Conservation (phyloP, 192 early-diverging fungal species). For the Rhizoclosmatium globosum region DNA sequence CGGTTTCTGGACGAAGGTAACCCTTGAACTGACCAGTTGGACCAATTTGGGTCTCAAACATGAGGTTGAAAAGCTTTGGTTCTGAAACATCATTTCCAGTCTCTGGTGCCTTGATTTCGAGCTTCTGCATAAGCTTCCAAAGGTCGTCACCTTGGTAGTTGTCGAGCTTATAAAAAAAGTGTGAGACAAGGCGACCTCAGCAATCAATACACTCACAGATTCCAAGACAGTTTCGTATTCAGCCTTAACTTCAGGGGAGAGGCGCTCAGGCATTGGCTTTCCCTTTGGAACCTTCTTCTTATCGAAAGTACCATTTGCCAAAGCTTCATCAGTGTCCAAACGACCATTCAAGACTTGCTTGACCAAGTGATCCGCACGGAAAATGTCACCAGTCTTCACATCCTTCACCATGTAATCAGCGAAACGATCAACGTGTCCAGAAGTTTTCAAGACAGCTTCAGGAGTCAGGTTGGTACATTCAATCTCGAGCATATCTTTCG, state of each 20-base stretch:
- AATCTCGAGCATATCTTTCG: conserved; percentile 95
- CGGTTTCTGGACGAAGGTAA: conserved; percentile 97
- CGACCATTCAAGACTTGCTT: conserved; percentile 92
- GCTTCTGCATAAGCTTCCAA: conserved; percentile 80
- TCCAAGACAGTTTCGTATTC: conserved; percentile 91
- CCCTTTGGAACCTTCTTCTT: conserved; percentile 73
- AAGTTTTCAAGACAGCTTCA: conserved; percentile 92
- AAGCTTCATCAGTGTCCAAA: conserved; percentile 79
- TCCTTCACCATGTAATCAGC: conserved; percentile 99
- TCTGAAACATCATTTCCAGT: conserved; percentile 90
- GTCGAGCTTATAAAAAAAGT: conserved; percentile 74
- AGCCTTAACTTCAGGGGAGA: conserved; percentile 65
- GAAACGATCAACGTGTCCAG: conserved; percentile 99
- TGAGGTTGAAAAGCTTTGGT: conserved; percentile 97
- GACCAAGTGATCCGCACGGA: conserved; percentile 97
- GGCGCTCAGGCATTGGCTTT: conserved; percentile 66
- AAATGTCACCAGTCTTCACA: conserved; percentile 89
- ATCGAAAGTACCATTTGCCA: conserved; percentile 49
- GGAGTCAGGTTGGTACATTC: conserved; percentile 99
- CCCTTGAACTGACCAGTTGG: conserved; percentile 95
- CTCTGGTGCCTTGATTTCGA: conserved; percentile 89
- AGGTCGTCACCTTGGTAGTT: conserved; percentile 92
- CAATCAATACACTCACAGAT: conserved; percentile 55
- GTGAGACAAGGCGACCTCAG: background rate
- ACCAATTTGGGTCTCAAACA: conserved; percentile 98